phyloP scores from a whole-genome alignment of 352 stramenopile genomes.

The Phytophthora cryptogea region DNA sequence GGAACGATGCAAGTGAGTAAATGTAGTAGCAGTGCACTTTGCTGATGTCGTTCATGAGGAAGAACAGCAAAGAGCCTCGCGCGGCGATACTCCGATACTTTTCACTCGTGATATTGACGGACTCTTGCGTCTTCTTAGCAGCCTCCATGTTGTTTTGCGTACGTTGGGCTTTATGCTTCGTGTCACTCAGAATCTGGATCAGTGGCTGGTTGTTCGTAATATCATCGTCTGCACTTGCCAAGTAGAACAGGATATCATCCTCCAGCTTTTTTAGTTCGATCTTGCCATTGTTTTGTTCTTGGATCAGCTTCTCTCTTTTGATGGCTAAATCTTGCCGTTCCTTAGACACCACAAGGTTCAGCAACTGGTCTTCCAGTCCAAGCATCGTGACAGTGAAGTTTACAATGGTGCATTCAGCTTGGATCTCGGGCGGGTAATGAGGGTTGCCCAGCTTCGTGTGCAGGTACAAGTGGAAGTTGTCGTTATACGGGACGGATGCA shows the following conservation, averaged over 20 bases:
- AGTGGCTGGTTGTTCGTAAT: constrained; percentile 98
- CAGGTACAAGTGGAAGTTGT: constrained; percentile 93
- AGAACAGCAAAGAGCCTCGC: constrained; percentile 94
- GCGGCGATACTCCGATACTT: constrained; percentile 96
- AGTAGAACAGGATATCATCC: constrained; percentile 94
- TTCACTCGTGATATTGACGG: constrained; percentile 93
- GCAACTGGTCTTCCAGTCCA: constrained; percentile 92
- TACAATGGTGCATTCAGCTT: constrained; percentile 94
- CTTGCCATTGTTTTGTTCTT: constrained; percentile 95
- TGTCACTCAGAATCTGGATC: constrained; percentile 96
- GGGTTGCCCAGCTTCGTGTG: constrained; percentile 96
- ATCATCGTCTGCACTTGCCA: constrained; percentile 95
- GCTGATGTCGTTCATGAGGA: constrained; percentile 97
- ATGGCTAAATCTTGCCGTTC: constrained; percentile 86
- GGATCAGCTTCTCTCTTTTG: constrained; percentile 91
- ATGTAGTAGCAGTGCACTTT: constrained; percentile 98
- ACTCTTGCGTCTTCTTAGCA: constrained; percentile 92
- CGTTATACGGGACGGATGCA: constrained; percentile 93
- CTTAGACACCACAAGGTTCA: constrained; percentile 93
- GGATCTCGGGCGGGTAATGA: constrained; percentile 95
- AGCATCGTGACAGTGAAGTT: constrained; percentile 95
- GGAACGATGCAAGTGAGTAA: constrained; percentile 96
- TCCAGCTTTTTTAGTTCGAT: constrained; percentile 97
- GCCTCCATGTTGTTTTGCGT: constrained; percentile 93
- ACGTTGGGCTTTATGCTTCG: constrained; percentile 92